Base-by-base conservation (phyloP, 495 filamentous ascomycete species). In the Ramalina intermedia region DNA sequence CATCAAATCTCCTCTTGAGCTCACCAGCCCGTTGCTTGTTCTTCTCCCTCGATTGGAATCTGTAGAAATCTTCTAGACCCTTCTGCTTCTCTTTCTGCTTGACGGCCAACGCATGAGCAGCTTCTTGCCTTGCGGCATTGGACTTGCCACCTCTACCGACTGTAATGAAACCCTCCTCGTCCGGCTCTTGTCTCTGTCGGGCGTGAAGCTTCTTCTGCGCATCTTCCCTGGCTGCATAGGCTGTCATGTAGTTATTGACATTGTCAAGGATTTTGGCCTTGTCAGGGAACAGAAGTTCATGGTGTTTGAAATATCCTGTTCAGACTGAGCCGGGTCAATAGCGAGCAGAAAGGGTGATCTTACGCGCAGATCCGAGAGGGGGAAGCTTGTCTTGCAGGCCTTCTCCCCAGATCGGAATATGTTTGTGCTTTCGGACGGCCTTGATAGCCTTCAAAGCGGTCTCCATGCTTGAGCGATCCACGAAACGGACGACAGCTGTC, bases 141-240 rank as follows among this genome's bases (percentile, higher is more conserved):
- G 71, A 69, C 48, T 83, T 79, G 37, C 69, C 69, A 13, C 88
- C 89, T 48, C 82, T 73, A 4, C 81, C 84, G 26, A 98, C 93
- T 27, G 87, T 96, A 18, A 96, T 72, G 60, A 98, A 98, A 9
- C 91, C 91, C 64, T 98, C 93, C 59, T 86, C 87, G 61, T 98
- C 91, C 9, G 91, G 86, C 57, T 82, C 80, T 56, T 80, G 75
- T 41, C 83, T 74, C 51, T 77, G 66, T 48, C 72, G 70, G 53
- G 80, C 76, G 29, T 76, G 78, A 17, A 77, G 68, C 21, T 76
- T 76, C 41, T 71, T 71, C 18, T 79, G 76, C 41, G 80, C 78
- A 43, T 78, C 75, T 59, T 93, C 80, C 27, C 76, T 73, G 40
- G 69, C 65, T 45, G 74, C 69, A 60, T 85, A 96, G 8, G 73